These are phyloP conservation scores for Lophium mytilinum DNA, from an alignment of 495 filamentous ascomycete species.

Conservation along the genomic window DNA sequence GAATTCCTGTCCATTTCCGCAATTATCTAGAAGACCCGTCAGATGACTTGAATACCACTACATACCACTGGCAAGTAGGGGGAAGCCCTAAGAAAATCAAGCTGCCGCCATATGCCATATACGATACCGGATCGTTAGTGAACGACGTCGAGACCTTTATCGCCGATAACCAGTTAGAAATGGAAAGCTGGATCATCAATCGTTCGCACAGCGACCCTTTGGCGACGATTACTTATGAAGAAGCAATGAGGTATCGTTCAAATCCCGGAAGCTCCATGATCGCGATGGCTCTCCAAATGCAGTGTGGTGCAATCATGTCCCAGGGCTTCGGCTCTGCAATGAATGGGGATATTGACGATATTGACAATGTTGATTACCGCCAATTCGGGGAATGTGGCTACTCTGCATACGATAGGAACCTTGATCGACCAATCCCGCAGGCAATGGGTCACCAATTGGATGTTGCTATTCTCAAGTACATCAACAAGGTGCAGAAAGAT, in stretches of 20 bases:
- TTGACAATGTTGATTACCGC: conserved; percentile 12
- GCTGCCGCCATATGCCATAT: conserved; percentile 19
- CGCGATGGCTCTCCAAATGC: conserved; percentile 11
- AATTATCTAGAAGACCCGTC: conserved; percentile 6
- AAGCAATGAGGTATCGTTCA: conserved; percentile 9
- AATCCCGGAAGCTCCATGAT: conserved; percentile 7
- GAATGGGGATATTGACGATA: conserved; percentile 10
- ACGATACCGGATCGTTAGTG: conserved; percentile 9
- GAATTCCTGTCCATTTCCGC: conserved; percentile 1
- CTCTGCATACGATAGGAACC: conserved; percentile 20
- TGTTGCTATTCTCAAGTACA: conserved; percentile 19
- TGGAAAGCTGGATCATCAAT: conserved; percentile 12
- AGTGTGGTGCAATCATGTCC: conserved; percentile 17
- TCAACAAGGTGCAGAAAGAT: conserved; percentile 12
- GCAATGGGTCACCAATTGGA: conserved; percentile 22
- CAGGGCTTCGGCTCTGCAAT: conserved; percentile 22
- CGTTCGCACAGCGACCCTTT: conserved; percentile 7
- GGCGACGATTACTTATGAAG: conserved; percentile 11
- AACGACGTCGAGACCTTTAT: conserved; percentile 2
- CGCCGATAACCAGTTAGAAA: not conserved
- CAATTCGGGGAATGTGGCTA: conserved; percentile 15
- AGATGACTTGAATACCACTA: conserved; percentile 5
- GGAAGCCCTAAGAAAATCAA: conserved; percentile 4
- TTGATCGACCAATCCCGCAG: conserved; percentile 15
- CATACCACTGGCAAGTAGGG: conserved; percentile 9